Conservation (phyloP, 495 filamentous ascomycete species). For the Penicillium parvum region DNA sequence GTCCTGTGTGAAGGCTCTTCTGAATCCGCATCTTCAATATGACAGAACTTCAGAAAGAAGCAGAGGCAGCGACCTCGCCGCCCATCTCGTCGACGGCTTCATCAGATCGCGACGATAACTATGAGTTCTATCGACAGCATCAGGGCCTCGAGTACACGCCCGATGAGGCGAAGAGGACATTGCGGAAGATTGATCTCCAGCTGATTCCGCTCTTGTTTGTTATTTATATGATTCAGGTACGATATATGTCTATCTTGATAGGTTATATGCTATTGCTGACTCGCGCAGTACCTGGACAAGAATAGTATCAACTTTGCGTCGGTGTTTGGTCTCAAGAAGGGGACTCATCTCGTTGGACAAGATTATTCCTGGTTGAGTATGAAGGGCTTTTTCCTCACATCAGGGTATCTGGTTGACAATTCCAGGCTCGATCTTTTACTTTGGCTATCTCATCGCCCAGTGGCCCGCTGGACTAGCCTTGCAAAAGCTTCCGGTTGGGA, state of each 20-base stretch:
- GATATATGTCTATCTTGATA: not conserved
- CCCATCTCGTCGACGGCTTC: conserved; percentile 5
- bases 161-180: conserved; percentile 43
- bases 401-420: not conserved
- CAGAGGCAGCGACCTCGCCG: conserved; percentile 11
- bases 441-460: conserved; percentile 50
- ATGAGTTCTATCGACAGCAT: conserved; percentile 21
- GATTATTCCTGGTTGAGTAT: conserved; percentile 54
- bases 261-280: conserved; percentile 4
- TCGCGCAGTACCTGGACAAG: conserved; percentile 55
- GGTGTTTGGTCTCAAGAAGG: conserved; percentile 53
- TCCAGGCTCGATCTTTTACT: conserved; percentile 51
- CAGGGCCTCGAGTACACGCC: conserved; percentile 35
- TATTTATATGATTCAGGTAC: conserved; percentile 46
- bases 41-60: conserved; percentile 13
- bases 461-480: conserved; percentile 49
- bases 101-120: conserved; percentile 22
- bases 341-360: conserved; percentile 47
- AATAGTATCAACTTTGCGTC: conserved; percentile 56
- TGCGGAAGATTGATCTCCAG: conserved; percentile 52
- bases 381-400: not conserved
- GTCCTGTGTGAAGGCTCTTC: too few species aligned
- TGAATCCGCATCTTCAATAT: not conserved
- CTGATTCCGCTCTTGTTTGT: conserved; percentile 54
- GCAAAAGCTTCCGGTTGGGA: conserved; percentile 51